Base-by-base conservation (phyloP, 2,329 filamentous ascomycete genomes). In the Phaeosphaeria sp. region DNA sequence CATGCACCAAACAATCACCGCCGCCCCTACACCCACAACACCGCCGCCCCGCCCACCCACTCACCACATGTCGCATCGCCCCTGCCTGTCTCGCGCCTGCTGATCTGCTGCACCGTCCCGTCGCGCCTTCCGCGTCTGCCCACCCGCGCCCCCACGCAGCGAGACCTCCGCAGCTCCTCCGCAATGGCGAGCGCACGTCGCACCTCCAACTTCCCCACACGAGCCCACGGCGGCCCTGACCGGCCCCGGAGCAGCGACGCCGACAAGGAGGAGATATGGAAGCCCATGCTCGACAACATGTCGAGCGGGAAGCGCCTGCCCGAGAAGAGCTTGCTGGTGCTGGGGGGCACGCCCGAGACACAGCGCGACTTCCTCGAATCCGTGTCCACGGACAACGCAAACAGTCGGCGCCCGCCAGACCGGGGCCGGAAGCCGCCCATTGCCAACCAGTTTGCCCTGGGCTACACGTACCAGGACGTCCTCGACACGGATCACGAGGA, bases 391-490 rank as follows among this genome's bases (percentile, higher is more conserved):
- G 76, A 79, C 44, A 62, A 70, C 17, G 59, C 72, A n/a, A 77
- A 65, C 58, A 72, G 68, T 23, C 69, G 79, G 81, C 66, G 87
- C 85, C 77, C 83, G 81, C 70, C 83, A 83, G 74, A 83, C 72
- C 69, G 82, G 73, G 66, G 68, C 72, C 77, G 66, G 75, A 85
- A 85, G 60, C 90, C 92, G 1, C 92, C 92, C 21, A 86, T 97
- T 72, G 93, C 93, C 54, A 97, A 97, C 74, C 90, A 90, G 73
- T 97, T 96, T 78, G 93, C 93, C 11, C 81, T 97, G 58, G 93
- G 93, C 51, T 97, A 97, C 76, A 97, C 93, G 53, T 97, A 97
- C 79, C 92, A 96, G 76, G 92, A 97, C 78, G 92, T 97, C 39
- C 84, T 97, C 39, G 93, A 97, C 77, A 90, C 92, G 55, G 93